Evolutionary conservation across 2,329 filamentous ascomycete genomes (phyloP), one percentile per base, ranked within the genome.

Genomic region (Alternaria rosae): DNA sequence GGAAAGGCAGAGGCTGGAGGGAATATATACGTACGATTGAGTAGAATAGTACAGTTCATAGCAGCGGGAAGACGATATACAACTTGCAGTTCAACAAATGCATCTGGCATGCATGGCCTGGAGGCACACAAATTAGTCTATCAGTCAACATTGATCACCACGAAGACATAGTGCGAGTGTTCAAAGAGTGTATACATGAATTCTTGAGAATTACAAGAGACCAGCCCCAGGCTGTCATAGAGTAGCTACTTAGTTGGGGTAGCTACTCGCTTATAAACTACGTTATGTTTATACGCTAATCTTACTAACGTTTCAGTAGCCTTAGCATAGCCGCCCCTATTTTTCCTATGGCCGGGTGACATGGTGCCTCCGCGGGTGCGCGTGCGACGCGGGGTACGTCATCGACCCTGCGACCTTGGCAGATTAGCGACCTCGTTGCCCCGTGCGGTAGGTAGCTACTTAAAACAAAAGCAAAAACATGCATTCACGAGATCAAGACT

Each of bases 321-420:
- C n/a, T n/a, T n/a, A n/a, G n/a, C n/a, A n/a, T n/a, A n/a, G n/a
- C n/a, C n/a, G n/a, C n/a, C n/a, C n/a, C n/a, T n/a, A n/a, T n/a
- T n/a, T n/a, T n/a, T n/a, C n/a, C n/a, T n/a, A n/a, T n/a, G n/a
- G n/a, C n/a, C n/a, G n/a, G n/a, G n/a, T n/a, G n/a, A n/a, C n/a
- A n/a, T n/a, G n/a, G n/a, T n/a, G n/a, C n/a, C n/a, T n/a, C n/a
- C 54, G 60, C 56, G 57, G 56, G 54, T 52, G 60, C 59, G 54
- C 56, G 44, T 54, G 42, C 56, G 32, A 51, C 50, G 48, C 62
- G 62, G 62, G 59, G 56, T 65, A 65, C 62, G 62, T 65, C 62
- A 65, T 65, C 32, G 21, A 48, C 35, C 59, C 47, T 30, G 17
- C 23, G 8, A 28, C 17, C 62, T 62, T 62, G 62, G 59, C 62